phyloP scores from a whole-genome alignment of 495 filamentous ascomycete species.

The Schizothecium vesticola region DNA sequence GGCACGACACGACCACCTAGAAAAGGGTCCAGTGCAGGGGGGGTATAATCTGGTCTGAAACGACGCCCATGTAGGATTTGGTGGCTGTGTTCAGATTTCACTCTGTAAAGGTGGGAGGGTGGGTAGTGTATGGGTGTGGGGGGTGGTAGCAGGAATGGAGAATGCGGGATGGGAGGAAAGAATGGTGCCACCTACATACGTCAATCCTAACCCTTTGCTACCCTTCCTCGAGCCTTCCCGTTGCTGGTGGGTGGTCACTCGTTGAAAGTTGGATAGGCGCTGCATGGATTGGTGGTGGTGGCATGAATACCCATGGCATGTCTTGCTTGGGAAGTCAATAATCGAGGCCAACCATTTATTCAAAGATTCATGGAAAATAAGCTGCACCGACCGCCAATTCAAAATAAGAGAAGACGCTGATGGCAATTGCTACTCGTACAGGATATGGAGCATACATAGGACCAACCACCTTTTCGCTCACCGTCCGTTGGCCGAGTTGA shows the following conservation, averaged over 20 bases:
- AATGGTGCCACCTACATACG: not conserved
- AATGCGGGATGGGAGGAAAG: not conserved
- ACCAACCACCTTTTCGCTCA: not conserved
- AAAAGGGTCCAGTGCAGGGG: not conserved
- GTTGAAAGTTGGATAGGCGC: not conserved
- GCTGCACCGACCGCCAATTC: not conserved
- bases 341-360: no score
- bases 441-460: not conserved
- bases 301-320: not conserved
- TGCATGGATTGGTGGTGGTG: not conserved
- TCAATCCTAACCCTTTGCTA: not conserved
- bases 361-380: not conserved
- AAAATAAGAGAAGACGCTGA: not conserved
- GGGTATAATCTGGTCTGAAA: slow-evolving; percentile 21
- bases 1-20: no score
- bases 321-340: no score
- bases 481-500: not conserved
- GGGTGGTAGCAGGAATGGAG: slow-evolving; percentile 1
- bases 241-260: not conserved
- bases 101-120: not conserved
- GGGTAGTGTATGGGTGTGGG: not conserved
- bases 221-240: not conserved
- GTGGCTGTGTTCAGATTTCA: not conserved
- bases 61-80: slow-evolving; percentile 14
- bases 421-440: not conserved